phyloP scores from a whole-genome alignment of 2,329 filamentous ascomycete genomes.

The Metarhizium brunneum region DNA sequence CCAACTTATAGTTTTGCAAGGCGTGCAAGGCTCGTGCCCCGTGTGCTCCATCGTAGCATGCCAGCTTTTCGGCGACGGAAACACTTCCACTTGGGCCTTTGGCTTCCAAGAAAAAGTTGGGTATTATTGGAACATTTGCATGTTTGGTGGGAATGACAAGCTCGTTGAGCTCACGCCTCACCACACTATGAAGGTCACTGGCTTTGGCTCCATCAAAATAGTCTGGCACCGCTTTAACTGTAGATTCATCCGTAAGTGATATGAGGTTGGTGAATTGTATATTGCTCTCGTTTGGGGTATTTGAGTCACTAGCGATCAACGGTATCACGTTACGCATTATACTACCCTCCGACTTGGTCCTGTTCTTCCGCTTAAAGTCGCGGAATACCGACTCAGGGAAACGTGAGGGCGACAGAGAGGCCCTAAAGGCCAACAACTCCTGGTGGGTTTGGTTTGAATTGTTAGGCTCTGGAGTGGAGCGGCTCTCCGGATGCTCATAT shows the following conservation, averaged over 20 bases:
- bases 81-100: constrained; percentile 23
- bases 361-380: constrained; percentile 18
- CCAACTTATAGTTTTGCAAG: constrained; percentile 21
- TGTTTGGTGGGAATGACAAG: constrained; percentile 23
- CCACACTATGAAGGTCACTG: constrained; percentile 14
- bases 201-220: constrained; percentile 22
- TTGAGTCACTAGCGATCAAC: constrained; percentile 17
- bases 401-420: constrained; percentile 26
- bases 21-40: constrained; percentile 24
- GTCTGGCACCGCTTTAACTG: constrained; percentile 22
- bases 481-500: constrained; percentile 8
- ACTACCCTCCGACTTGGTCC: constrained; percentile 20
- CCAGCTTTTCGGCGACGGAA: constrained; percentile 20
- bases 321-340: constrained; percentile 17
- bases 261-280: constrained; percentile 25
- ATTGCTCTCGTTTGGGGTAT: constrained; percentile 13
- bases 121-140: constrained; percentile 19
- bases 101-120: constrained; percentile 29
- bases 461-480: constrained; percentile 4
- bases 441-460: constrained; percentile 11
- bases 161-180: constrained; percentile 14
- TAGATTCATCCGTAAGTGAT: constrained; percentile 24
- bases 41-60: constrained; percentile 23
- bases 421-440: constrained; percentile 5
- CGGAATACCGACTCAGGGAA: constrained; percentile 22